Percentiles rank a stretch among this genome's conserved stretches.
Evolutionary conservation across 2,329 filamentous ascomycete genomes (phyloP).

Genomic region (Sphaceloma murrayae): DNA sequence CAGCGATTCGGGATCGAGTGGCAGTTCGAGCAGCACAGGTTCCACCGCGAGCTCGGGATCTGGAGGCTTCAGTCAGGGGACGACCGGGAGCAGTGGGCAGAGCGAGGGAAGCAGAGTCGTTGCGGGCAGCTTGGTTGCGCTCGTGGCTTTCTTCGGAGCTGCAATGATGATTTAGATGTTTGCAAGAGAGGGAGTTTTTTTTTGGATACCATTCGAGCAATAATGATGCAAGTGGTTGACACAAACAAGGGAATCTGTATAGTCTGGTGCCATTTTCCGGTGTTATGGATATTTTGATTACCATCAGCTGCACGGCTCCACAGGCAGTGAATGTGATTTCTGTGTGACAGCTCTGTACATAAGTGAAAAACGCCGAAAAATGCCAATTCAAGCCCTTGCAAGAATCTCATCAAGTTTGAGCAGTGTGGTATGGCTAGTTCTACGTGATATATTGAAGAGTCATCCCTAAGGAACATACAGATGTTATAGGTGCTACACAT

Average conservation of each 20-base stretch:
- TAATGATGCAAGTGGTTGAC: not conserved
- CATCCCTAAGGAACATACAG: no score
- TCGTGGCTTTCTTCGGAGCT: slow-evolving; percentile 31
- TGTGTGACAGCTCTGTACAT: no score
- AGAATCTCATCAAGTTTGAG: no score
- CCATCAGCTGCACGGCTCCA: no score
- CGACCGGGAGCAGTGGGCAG: slow-evolving; percentile 20
- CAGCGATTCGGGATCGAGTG: slow-evolving; percentile 17
- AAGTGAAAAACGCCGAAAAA: no score
- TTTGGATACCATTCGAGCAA: slow-evolving; percentile 13
- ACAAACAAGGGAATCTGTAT: not conserved
- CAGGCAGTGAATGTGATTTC: no score
- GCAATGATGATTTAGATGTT: slow-evolving; percentile 27
- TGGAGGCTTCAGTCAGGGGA: slow-evolving; percentile 25
- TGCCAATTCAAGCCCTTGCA: no score
- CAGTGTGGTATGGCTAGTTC: no score
- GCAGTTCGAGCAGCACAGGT: slow-evolving; percentile 18
- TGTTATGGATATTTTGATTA: not conserved
- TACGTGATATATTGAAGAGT: no score
- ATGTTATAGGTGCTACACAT: no score
- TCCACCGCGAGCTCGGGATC: slow-evolving; percentile 19
- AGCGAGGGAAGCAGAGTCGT: slow-evolving; percentile 26
- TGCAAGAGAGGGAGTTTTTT: not conserved
- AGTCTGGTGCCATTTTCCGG: not conserved
- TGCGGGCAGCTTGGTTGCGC: slow-evolving; percentile 30